phyloP scores from a whole-genome alignment of 768 basidiomycete species.

The Lentinula boryana region DNA sequence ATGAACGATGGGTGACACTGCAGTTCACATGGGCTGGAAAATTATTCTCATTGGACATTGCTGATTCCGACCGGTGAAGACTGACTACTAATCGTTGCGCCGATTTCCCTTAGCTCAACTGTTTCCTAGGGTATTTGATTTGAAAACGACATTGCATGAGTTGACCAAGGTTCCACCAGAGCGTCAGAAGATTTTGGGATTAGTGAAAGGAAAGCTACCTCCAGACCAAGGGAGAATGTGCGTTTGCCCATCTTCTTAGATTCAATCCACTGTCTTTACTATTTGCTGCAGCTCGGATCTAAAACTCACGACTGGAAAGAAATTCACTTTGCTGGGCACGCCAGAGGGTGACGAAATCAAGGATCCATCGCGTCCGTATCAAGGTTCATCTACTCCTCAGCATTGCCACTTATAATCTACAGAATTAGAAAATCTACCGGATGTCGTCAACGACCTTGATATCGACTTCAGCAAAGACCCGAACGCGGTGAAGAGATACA shows the following conservation, averaged over 20 bases:
- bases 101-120: conserved; percentile 4
- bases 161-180: conserved; percentile 78
- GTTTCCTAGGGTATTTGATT: conserved; percentile 63
- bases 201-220: conserved; percentile 80
- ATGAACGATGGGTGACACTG: conserved; percentile 54
- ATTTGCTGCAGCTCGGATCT: conserved; percentile 45
- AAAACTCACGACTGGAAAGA: conserved; percentile 53
- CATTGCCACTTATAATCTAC: not conserved
- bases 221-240: conserved; percentile 67
- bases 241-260: conserved; percentile 14
- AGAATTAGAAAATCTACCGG: conserved; percentile 64
- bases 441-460: conserved; percentile 77
- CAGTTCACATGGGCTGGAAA: conserved; percentile 73
- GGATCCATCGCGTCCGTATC: conserved; percentile 56
- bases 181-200: conserved; percentile 81
- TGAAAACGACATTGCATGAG: conserved; percentile 60
- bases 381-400: not conserved
- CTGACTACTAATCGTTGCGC: not conserved
- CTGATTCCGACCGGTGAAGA: conserved; percentile 69
- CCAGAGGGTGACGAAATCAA: conserved; percentile 83
- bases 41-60: conserved; percentile 56
- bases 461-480: conserved; percentile 67
- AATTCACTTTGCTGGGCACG: conserved; percentile 83
- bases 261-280: conserved; percentile 2
- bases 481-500: conserved; percentile 51